Evolutionary conservation across 169 alveolate species (phyloP).

Genomic region (Babesia ovis): DNA sequence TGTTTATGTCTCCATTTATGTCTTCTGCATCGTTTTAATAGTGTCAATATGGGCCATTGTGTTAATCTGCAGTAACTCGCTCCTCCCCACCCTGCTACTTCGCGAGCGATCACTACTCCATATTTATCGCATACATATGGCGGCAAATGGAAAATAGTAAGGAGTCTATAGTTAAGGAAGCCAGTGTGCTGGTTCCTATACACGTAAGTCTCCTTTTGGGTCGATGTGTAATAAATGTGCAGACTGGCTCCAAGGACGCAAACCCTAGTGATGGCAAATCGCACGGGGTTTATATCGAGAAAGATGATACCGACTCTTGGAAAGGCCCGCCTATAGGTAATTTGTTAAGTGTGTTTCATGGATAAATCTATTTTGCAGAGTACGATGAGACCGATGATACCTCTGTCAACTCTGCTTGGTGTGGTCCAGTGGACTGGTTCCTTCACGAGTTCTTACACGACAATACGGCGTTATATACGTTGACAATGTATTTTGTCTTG

Average conservation of each 20-base stretch:
- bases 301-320: neutral
- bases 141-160: neutral
- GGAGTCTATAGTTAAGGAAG: neutral
- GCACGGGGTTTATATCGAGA: neutral
- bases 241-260: conserved; percentile 5
- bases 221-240: neutral
- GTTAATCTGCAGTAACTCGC: neutral
- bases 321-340: conserved; percentile 5
- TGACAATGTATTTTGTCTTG: neutral
- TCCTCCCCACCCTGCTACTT: conserved; percentile 3
- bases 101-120: neutral
- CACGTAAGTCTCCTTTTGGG: neutral
- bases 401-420: conserved; percentile 2
- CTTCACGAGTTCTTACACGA: conserved; percentile 26
- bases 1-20: neutral
- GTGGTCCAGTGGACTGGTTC: conserved; percentile 18
- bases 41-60: too few relatives aligned
- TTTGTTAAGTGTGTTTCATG: neutral
- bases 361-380: neutral
- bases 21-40: neutral
- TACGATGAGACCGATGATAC: conserved; percentile 36
- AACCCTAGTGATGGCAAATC: neutral
- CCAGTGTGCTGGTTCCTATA: neutral
- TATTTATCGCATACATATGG: conserved; percentile 1
- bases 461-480: conserved; percentile 2